Evolutionary conservation across 2,329 filamentous ascomycete species (phyloP), one percentile per base, ranked within the genome.

Genomic region (Dichotomopilus funicola): DNA sequence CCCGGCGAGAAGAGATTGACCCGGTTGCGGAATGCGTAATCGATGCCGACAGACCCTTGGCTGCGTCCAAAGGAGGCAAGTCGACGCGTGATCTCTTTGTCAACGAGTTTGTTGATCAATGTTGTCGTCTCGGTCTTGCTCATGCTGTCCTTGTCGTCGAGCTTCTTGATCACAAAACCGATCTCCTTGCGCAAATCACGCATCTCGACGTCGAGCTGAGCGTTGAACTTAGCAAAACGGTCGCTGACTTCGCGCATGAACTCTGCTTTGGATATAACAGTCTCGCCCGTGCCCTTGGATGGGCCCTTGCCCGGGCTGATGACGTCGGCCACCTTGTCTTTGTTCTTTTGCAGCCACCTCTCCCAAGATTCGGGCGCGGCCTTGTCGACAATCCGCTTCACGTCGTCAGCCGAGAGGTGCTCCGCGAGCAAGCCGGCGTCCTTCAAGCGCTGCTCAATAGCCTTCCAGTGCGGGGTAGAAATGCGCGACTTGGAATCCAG

Each of bases 1-100:
- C 82, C 82, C 1, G 71, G 65, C 3, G 80, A 78, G 63, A 96
- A 87, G 72, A 85, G 91, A 73, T 96, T 96, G 70, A 91, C 73
- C 54, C 80, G 78, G 52, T 77, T 73, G 54, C 70, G 70, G 31
- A 84, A 71, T 31, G 75, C 67, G 1, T 66, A 63, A 44, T 74
- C 70, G 66, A 72, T 43, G 75, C 60, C 76, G 68, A 38, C 68
- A 66, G 36, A 72, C 35, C 73, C 71, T 51, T 82, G 78, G 51
- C 74, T 71, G 40, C 76, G 74, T 38, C 78, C 63, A 2, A 74
- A 74, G 11, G n/a, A 37, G 49, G 76, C 72, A 2, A 83, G 70
- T 19, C 72, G 69, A 38, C 77, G 71, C 5, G 68, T 67, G 19
- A 82, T 65, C 35, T 73, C 71, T 57, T 75, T 73, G 46, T 66